Conservation (phyloP, 208 protist species). For the Trypanosomatidae sp. region DNA sequence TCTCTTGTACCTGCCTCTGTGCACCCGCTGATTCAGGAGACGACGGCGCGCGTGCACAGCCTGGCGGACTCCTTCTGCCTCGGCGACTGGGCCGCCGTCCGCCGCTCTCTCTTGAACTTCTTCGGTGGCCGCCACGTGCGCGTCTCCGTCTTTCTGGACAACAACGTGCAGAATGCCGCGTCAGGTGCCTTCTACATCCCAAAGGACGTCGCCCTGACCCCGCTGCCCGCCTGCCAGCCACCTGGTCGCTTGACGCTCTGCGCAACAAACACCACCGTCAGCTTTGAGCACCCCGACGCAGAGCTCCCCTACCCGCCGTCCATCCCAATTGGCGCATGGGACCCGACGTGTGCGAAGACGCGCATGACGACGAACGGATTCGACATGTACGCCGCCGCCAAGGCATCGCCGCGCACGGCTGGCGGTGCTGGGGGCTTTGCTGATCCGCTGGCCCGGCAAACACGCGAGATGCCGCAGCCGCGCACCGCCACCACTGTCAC, state of each 20-base stretch:
- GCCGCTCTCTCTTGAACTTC: slow-evolving; percentile 77
- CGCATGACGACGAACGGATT: slow-evolving; percentile 55
- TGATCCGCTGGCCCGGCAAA: slow-evolving; percentile 35
- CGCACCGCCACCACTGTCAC: too few relatives aligned
- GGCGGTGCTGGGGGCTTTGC: neutral
- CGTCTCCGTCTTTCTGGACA: slow-evolving; percentile 87
- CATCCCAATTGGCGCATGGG: slow-evolving; percentile 45
- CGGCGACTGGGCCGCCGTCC: slow-evolving; percentile 56
- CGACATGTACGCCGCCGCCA: slow-evolving; percentile 49
- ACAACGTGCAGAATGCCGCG: slow-evolving; percentile 59
- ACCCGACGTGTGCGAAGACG: slow-evolving; percentile 14
- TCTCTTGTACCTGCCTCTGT: slow-evolving; percentile 28
- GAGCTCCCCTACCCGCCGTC: slow-evolving; percentile 29
- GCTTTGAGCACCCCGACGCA: slow-evolving; percentile 59
- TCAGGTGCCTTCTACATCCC: slow-evolving; percentile 66
- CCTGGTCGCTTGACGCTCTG: slow-evolving; percentile 53
- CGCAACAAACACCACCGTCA: slow-evolving; percentile 1
- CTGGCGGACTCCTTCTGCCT: slow-evolving; percentile 31
- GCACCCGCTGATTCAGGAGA: slow-evolving; percentile 20
- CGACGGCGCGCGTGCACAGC: slow-evolving; percentile 24
- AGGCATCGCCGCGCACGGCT: neutral
- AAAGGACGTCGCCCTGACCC: slow-evolving; percentile 37
- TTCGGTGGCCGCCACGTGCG: slow-evolving; percentile 63
- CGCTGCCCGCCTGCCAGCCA: slow-evolving; percentile 36
- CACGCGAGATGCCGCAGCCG: slow-evolving; percentile 26